These are phyloP conservation scores for Cyclocybe cylindracea DNA, from an alignment of 768 basidiomycete genomes.

Conservation along the genomic window DNA sequence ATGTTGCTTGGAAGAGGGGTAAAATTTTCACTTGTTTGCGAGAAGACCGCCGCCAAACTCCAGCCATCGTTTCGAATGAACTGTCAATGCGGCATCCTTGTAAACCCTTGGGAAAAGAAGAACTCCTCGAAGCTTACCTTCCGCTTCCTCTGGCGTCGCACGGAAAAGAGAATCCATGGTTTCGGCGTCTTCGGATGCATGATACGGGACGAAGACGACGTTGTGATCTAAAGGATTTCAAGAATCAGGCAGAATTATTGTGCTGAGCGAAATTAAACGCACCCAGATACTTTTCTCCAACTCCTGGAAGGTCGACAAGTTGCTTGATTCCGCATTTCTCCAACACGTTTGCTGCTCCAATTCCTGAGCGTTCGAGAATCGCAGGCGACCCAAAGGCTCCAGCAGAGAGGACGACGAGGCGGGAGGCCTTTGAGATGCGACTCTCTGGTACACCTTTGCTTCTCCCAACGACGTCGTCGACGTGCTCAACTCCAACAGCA, in stretches of 20 bases:
- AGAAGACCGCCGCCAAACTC: slow-evolving; percentile 46
- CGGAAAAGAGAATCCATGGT: slow-evolving; percentile 52
- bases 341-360: slow-evolving; percentile 55
- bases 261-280: background rate
- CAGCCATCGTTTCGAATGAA: slow-evolving; percentile 26
- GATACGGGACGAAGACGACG: slow-evolving; percentile 36
- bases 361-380: slow-evolving; percentile 56
- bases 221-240: slow-evolving; percentile 38
- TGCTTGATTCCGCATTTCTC: slow-evolving; percentile 44
- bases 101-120: background rate
- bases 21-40: slow-evolving; percentile 48
- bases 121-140: slow-evolving; percentile 32
- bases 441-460: slow-evolving; percentile 19
- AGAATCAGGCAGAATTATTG: background rate
- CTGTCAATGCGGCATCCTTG: slow-evolving; percentile 5
- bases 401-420: slow-evolving; percentile 48
- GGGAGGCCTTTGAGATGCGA: slow-evolving; percentile 34
- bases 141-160: slow-evolving; percentile 34
- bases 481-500: slow-evolving; percentile 54
- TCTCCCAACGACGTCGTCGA: slow-evolving; percentile 32
- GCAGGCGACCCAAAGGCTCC: slow-evolving; percentile 56
- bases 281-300: slow-evolving; percentile 70
- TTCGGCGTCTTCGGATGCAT: slow-evolving; percentile 43
- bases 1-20: background rate
- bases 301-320: slow-evolving; percentile 67